Conservation (phyloP, 805 yeast genomes). For the Candida vartiovaarae region DNA sequence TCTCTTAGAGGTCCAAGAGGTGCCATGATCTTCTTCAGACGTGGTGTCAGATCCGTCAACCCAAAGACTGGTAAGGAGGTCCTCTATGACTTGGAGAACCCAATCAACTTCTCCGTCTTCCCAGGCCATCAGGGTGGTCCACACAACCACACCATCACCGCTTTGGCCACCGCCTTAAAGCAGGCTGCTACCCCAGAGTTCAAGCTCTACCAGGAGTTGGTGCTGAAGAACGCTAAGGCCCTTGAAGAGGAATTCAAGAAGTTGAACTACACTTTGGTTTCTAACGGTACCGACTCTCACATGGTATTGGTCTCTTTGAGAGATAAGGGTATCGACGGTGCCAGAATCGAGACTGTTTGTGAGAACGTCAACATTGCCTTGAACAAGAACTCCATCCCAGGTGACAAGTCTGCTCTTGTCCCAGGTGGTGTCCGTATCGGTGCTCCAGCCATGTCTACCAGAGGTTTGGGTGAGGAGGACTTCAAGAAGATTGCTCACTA, state of each 20-base stretch:
- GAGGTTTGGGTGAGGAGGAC: slow-evolving; percentile 89
- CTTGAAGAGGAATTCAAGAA: slow-evolving; percentile 69
- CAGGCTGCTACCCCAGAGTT: slow-evolving; percentile 91
- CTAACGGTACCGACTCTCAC: slow-evolving; percentile 96
- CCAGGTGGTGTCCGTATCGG: slow-evolving; percentile 98
- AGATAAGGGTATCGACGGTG: slow-evolving; percentile 91
- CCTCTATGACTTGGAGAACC: slow-evolving; percentile 84
- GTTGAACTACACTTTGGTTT: slow-evolving; percentile 75
- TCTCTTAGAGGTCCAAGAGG: slow-evolving; percentile 99
- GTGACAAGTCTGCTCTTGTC: slow-evolving; percentile 92
- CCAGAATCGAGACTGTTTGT: slow-evolving; percentile 91
- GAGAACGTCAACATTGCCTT: slow-evolving; percentile 93
- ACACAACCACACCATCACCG: slow-evolving; percentile 98
- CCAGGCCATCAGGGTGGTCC: slow-evolving; percentile 99
- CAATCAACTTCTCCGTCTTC: slow-evolving; percentile 97
- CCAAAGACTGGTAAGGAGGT: slow-evolving; percentile 90
- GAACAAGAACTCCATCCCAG: slow-evolving; percentile 97
- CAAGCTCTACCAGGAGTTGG: slow-evolving; percentile 83
- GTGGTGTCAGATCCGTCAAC: slow-evolving; percentile 82
- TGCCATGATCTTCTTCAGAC: slow-evolving; percentile 98
- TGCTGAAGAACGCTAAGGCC: slow-evolving; percentile 79
- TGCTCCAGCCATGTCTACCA: slow-evolving; percentile 97
- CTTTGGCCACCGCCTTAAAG: slow-evolving; percentile 92
- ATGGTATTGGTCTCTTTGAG: slow-evolving; percentile 87
- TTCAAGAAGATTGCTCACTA: slow-evolving; percentile 73